Base-by-base conservation (phyloP, 2,329 filamentous ascomycete genomes). In the Cryphonectria naterciae region DNA sequence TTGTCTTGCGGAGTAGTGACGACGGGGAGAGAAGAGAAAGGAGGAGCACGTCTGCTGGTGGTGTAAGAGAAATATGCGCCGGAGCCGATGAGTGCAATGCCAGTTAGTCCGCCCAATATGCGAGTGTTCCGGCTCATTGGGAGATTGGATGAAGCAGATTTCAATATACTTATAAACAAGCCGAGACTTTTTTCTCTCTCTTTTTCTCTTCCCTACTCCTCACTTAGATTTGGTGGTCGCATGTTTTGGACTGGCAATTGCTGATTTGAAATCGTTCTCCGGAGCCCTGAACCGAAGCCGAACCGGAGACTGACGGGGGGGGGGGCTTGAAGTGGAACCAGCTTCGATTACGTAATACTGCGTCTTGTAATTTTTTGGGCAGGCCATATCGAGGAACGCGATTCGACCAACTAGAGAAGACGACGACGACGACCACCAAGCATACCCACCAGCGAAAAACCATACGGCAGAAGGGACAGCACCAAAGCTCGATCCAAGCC, bases 61-160 rank as follows among this genome's bases (percentile, higher is more conserved):
- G 28, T 72, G 19, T 73, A 67, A 71, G 69, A 74, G 65, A 72
- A 68, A 65, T 76, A 77, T 72, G 71, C 73, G 46, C 75, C 75
- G 64, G 75, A 74, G 63, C 73, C 73, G 70, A 77, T 52, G 52
- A 76, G 58, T 65, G 71, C 74, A 32, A 76, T 52, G 63, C 73
- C 68, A 65, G 73, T 75, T 37, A 75, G 66, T 43, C 70, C 63
- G 39, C 76, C 70, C 32, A 75, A 65, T 62, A 71, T 72, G n/a
- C 71, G 69, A n/a, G 62, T 70, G 35, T 46, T 62, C 39, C 28
- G 65, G 65, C 39, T 67, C 72, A 73, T 73, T 25, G 68, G 58
- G 41, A 56, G 15, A 72, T 72, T 65, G 68, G 71, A 75, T 74
- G 43, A 67, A 72, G 25, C 15, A 32, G 22, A 22, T 37, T 22